These are phyloP conservation scores for Kurtzmaniella natalensis DNA, from an alignment of 1,139 yeast genomes.

Conservation along the genomic window DNA sequence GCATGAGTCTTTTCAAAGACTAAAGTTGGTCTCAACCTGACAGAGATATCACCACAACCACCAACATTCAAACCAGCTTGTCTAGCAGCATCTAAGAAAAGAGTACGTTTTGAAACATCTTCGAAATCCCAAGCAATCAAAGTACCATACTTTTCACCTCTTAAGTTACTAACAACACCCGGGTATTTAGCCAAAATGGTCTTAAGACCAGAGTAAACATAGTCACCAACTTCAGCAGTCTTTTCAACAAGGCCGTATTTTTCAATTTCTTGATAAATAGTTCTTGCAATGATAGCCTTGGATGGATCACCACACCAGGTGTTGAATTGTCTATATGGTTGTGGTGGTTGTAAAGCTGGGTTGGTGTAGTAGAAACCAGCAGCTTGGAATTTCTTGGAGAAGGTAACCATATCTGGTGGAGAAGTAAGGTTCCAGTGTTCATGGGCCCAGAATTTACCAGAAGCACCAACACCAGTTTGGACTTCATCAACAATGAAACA, in stretches of 20 bases:
- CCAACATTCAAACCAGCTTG: constrained; percentile 64
- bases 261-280: constrained; percentile 56
- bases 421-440: constrained; percentile 63
- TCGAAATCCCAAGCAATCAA: constrained; percentile 73
- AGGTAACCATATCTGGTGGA: constrained; percentile 70
- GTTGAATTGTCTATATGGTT: constrained; percentile 72
- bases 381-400: constrained; percentile 74
- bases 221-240: constrained; percentile 56
- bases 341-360: constrained; percentile 55
- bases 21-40: constrained; percentile 68
- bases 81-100: constrained; percentile 46
- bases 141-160: constrained; percentile 68
- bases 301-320: constrained; percentile 87
- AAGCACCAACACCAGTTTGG: constrained; percentile 73
- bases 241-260: constrained; percentile 48
- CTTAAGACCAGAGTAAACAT: constrained; percentile 47
- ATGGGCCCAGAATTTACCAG: constrained; percentile 71
- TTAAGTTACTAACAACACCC: constrained; percentile 43
- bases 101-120: constrained; percentile 44
- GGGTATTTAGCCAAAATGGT: constrained; percentile 42
- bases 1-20: constrained; percentile 66
- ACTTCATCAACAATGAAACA: constrained; percentile 69
- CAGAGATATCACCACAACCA: constrained; percentile 63
- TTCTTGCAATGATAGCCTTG: constrained; percentile 58
- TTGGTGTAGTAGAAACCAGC: constrained; percentile 75